Evolutionary conservation across 192 early-diverging fungal species (phyloP), one percentile per base, ranked within the genome.

Genomic region (Podila horticola): DNA sequence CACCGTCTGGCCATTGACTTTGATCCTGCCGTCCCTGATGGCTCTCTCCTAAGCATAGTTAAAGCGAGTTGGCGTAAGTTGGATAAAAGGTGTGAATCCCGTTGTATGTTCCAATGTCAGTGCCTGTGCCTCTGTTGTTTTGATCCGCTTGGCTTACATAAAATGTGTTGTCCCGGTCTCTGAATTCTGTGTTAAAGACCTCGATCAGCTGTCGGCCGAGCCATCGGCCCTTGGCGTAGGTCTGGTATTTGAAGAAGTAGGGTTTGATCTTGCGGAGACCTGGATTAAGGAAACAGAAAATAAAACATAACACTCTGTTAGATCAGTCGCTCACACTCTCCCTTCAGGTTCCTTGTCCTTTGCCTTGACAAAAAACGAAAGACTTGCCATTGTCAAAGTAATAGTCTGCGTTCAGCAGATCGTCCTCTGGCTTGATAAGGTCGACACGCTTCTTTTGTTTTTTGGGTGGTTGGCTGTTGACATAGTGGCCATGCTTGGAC

Each of bases 191-290:
- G 74, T 74, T 69, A 67, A 98, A 97, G 13, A 97, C 88, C 24
- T 96, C 92, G n/a, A 92, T 82, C n/a, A 99, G 60, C 0, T 83
- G 81, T 10, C 90, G 87, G 12, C 90, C 90, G 5, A 94, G 70
- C 98, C 98, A 99, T 12, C 98, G 90, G 19, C 94, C 94, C 79
- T 98, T 98, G 26, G 93, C 94, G 77, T 92, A 94, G 1, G 94
- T 92, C 64, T 91, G 74, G 72, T 94, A 97, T 49, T 89, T 86
- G 73, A 90, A 95, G 74, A 87, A 91, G 79, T 98, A 99, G 2
- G 97, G 97, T 36, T 83, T 75, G 11, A 99, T 93, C 75, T 93
- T 94, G 34, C 95, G 90, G n/a, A 96, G 70, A 10, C 86, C 94
- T 88, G 83, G 1, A 68, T 33, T n/a, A 41, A 45, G 2, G 28